Evolutionary conservation across 108 stramenopile genomes (phyloP), one percentile per base, ranked within the genome.

Genomic region (Pseudonitzschia pungens): DNA sequence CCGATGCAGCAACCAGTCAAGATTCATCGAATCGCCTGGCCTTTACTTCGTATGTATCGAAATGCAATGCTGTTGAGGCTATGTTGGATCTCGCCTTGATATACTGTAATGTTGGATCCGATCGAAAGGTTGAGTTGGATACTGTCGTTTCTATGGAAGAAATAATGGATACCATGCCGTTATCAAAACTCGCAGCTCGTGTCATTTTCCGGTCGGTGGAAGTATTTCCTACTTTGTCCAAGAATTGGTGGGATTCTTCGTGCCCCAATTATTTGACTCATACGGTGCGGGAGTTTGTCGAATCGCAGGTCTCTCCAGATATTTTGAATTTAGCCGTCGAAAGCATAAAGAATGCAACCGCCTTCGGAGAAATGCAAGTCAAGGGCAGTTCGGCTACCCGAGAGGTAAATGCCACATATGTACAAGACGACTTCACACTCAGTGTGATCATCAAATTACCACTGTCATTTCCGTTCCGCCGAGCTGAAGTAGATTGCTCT

Each of bases 341-440:
- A 31, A 78, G 89, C 56, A 91, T 94, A 50, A 82, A 85, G 51
- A 60, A 81, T 53, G 83, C 80, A 56, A 69, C 83, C 21, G 75
- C 76, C 10, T 84, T 89, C 75, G 90, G 89, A 43, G 86, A 92
- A 32, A 92, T 96, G 92, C 71, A 76, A 31, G 91, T 93, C 29
- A 84, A 70, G 40, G 94, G 90, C 9, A 89, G 87, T 52, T 62
- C 68, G 50, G 73, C 84, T 0, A 93, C 83, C 62, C 84, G 94
- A 24, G 87, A 91, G 78, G 81, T 96, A 18, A 82, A 79, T 29
- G 92, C 94, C 21, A 83, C 73, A 22, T 96, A 93, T 69, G 80
- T 82, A 11, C 94, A 96, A 79, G 94, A 96, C 65, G 94, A 96
- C 73, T 89, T 91, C 69, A 89, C 83, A n/a, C 73, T 96, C 20